Conservation (phyloP, 176 grass and related monocot genomes). For the Bolboschoenus planiculmis region DNA sequence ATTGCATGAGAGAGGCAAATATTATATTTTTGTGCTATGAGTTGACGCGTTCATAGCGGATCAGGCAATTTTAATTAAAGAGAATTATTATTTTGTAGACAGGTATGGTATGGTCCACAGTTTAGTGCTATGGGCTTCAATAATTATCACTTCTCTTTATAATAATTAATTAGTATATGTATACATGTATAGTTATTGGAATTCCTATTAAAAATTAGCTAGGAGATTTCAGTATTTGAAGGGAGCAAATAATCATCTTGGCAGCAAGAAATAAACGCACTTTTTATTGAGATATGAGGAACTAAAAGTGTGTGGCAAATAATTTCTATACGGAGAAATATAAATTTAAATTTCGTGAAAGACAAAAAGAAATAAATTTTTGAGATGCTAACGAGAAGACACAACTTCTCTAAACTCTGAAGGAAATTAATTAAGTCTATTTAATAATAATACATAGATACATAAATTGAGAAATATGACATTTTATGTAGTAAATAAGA, state of each 20-base stretch:
- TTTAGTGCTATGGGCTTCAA: neutral
- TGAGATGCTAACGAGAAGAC: no score
- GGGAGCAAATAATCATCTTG: neutral
- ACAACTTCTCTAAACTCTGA: no score
- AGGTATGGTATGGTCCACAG: neutral
- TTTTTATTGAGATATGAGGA: neutral
- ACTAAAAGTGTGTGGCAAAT: neutral
- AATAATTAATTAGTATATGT: neutral
- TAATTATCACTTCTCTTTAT: neutral
- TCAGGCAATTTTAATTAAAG: constrained; percentile 12
- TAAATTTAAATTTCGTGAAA: no score
- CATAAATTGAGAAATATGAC: neutral
- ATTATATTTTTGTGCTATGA: constrained; percentile 6
- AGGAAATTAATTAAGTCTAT: neutral
- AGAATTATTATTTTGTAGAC: constrained; percentile 2
- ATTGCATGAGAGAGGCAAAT: neutral
- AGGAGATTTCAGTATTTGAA: neutral
- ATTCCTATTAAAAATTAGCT: neutral
- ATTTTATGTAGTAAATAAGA: neutral
- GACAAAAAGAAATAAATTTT: no score
- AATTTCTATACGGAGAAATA: no score
- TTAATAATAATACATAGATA: neutral
- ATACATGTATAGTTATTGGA: neutral
- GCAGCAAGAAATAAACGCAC: neutral
- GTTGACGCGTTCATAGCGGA: constrained; percentile 27